These are phyloP conservation scores for Cavenderia fasciculata DNA, from an alignment of 78 protist genomes.

Conservation along the genomic window DNA sequence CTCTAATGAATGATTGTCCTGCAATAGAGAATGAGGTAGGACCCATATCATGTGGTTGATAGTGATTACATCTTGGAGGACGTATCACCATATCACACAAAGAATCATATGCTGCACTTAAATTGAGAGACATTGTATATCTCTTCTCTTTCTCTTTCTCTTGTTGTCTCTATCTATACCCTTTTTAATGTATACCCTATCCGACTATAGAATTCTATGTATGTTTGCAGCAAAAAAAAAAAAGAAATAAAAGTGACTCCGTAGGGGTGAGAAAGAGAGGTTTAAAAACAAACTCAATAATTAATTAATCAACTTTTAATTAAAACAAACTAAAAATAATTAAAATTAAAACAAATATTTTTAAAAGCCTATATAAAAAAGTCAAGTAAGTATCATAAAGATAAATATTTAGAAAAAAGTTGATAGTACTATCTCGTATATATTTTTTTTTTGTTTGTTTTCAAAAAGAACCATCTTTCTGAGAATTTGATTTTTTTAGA, in stretches of 20 bases:
- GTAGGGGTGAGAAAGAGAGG: no score
- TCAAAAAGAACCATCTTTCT: not conserved
- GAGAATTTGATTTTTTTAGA: not conserved
- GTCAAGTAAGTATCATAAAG: not conserved
- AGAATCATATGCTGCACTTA: slow-evolving; percentile 57
- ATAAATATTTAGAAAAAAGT: not conserved
- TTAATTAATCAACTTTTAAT: no score
- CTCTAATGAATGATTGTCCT: slow-evolving; percentile 37
- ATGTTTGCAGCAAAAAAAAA: no score
- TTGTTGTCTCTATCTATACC: no score
- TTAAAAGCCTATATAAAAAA: no score
- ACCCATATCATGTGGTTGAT: slow-evolving; percentile 59
- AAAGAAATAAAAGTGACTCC: no score
- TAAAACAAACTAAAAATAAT: no score
- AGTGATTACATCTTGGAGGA: slow-evolving; percentile 72
- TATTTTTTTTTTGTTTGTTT: not conserved
- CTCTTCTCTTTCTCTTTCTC: no score
- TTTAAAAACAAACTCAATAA: no score
- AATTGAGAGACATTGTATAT: slow-evolving; percentile 20
- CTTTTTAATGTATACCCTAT: no score
- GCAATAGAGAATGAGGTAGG: slow-evolving; percentile 64
- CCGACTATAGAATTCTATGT: no score
- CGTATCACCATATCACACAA: slow-evolving; percentile 73
- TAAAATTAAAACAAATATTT: no score
- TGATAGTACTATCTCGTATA: not conserved